Base-by-base conservation (phyloP, 2,329 filamentous ascomycete species). In the Zymoseptoria ardabiliae region DNA sequence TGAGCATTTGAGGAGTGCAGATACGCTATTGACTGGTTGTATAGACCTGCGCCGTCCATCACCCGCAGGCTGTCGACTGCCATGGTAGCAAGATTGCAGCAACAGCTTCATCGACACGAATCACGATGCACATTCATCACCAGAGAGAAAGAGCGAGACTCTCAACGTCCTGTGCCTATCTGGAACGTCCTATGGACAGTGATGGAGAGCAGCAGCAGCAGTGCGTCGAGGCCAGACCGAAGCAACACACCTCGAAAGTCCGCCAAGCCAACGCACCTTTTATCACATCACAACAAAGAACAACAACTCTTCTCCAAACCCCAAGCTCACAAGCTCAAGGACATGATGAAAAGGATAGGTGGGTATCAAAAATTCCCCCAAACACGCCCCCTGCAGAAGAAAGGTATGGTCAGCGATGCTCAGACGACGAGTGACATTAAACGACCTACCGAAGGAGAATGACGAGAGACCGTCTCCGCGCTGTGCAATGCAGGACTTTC, bases 401-500 rank as follows among this genome's bases (percentile, higher is more conserved):
- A 28, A 28, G 25, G 6, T 9, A 28, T 28, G 25, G 25, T 28
- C 25, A 28, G 25, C 25, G 25, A 28, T 9, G 25, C 25, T 28
- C 25, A 28, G 25, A 28, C 25, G 9, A 28, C 25, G 25, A 2
- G 5, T 9, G 25, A 28, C 6, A 28, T 28, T 9, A 8, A 28
- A 28, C 25, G 2, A 28, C 25, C 9, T 28, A 28, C 53, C 53
- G 53, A 54, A 54, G 25, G 53, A 54, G 20, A 54, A 30, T 25
- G 21, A 54, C 20, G 35, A 25, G 19, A 17, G 25, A 17, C 30
- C 23, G 11, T 17, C 53, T 21, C 53, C 53, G 30, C 53, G 53
- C 19, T 54, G 53, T 54, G 53, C 53, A 54, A 54, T 54, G 53
- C 30, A 54, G 53, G 25, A 20, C 17, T n/a, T 35, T 45, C 28